Percentiles rank a stretch among this genome's conserved stretches.
phyloP scores from a whole-genome alignment of 306 rosid genomes.

The Cicer yamashitae region DNA sequence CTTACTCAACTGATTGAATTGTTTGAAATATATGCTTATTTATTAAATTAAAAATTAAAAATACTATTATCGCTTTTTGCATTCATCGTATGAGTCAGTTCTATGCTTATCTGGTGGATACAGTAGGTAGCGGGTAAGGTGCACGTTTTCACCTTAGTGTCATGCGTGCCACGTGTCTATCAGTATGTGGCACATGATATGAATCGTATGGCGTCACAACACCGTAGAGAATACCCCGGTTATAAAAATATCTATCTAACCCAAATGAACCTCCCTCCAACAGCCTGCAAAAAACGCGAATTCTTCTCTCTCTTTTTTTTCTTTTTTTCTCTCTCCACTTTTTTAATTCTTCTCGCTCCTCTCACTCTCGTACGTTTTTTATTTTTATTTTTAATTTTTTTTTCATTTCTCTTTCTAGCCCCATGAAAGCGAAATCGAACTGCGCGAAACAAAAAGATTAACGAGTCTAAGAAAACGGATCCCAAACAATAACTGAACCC shows the following conservation, averaged over 20 bases:
- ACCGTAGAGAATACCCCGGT: conserved; percentile 39
- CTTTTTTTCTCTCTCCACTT: not conserved
- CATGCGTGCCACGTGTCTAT: conserved; percentile 40
- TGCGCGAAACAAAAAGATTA: conserved; percentile 47
- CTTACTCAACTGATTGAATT: not conserved
- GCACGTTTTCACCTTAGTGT: conserved; percentile 26
- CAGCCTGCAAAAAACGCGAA: conserved; percentile 64
- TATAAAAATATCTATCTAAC: conserved; percentile 55
- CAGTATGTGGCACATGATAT: not conserved
- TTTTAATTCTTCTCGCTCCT: conserved; percentile 12
- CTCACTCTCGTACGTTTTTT: not conserved
- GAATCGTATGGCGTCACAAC: conserved; percentile 34
- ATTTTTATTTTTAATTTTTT: not conserved
- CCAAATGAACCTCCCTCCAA: conserved; percentile 10
- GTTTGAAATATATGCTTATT: not conserved
- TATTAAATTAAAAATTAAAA: not conserved
- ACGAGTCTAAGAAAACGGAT: conserved; percentile 64
- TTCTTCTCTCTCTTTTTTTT: conserved; percentile 51
- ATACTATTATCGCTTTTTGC: not conserved
- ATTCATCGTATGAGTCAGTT: not conserved
- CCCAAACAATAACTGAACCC: conserved; percentile 75
- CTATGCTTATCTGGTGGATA: conserved; percentile 2
- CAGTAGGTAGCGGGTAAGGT: conserved; percentile 41
- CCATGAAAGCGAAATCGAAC: conserved; percentile 67
- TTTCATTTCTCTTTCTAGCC: conserved; percentile 32